Evolutionary conservation across 805 yeast species (phyloP).

Genomic region (Candida ulmi): DNA sequence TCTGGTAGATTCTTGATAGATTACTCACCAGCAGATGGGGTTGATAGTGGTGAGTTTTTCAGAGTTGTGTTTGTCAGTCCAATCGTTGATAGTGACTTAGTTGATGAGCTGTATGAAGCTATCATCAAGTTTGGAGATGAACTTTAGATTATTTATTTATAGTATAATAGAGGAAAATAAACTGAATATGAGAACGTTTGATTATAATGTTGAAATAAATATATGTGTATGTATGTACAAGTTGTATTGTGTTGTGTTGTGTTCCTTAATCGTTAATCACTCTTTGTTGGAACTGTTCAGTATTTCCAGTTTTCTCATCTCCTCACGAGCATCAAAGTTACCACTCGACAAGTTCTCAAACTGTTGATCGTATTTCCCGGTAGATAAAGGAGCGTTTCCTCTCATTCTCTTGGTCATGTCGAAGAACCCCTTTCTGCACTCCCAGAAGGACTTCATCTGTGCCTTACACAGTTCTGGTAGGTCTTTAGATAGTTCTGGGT

Average conservation of each 20-base stretch:
- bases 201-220: too few relatives aligned
- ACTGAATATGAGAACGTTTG: too few relatives aligned
- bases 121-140: constrained; percentile 32
- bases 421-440: constrained; percentile 85
- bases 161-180: not conserved
- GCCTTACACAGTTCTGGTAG: constrained; percentile 87
- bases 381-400: constrained; percentile 90
- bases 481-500: constrained; percentile 70
- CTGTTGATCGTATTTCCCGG: constrained; percentile 89
- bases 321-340: constrained; percentile 75
- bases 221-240: not conserved
- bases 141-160: too few relatives aligned
- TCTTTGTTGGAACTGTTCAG: constrained; percentile 45
- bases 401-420: constrained; percentile 88
- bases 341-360: constrained; percentile 76
- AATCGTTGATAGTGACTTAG: constrained; percentile 33
- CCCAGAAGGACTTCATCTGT: constrained; percentile 78
- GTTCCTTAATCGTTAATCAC: not conserved
- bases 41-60: constrained; percentile 69
- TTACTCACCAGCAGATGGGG: constrained; percentile 65
- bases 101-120: constrained; percentile 38
- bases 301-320: constrained; percentile 63
- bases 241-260: too few relatives aligned
- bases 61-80: constrained; percentile 83
- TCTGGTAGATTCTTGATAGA: constrained; percentile 70